Base-by-base conservation (phyloP, 257 asterid genomes). In the Solanum bukasovii region DNA sequence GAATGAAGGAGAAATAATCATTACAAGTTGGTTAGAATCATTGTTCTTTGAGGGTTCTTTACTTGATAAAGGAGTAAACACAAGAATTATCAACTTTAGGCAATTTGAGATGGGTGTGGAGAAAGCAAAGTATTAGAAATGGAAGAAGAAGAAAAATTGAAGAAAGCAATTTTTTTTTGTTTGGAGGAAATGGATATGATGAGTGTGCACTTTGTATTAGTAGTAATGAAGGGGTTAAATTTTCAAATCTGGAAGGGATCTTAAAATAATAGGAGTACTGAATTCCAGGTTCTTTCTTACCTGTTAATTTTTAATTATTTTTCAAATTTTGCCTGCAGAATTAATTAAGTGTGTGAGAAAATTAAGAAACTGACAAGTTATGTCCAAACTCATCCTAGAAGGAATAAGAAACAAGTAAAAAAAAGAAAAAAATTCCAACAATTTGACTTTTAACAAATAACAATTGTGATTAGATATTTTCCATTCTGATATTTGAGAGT, bases 41-140 rank as follows among this genome's bases (percentile, higher is more conserved):
- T 46, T 81, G 89, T 90, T 85, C 86, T 33, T 71, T 73, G 38
- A 14, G 38, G 92, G 92, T 92, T 91, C 94, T 94, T 94, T 94
- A 93, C 96, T 94, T 92, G 94, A 63, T 89, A 75, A 87, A 79
- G 23, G 89, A 91, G 93, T 87, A 92, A 92, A 92, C 21, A 3
- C 8, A 84, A 59, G 34, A 84, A 37, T 59, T 21, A 84, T 83
- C 61, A 49, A 18, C 23, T 40, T 77, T n/a, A 31, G 1, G 21
- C 23, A 6, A 38, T 25, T 27, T 79, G 56, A 85, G 86, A 88
- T 56, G 83, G 90, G 92, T 83, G 90, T 84, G 46, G 63, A 90
- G 65, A 73, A 87, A 88, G 89, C 89, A 88, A 90, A 71, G 88
- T 38, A 86, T 31, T 52, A 13, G 40, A 61, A 37, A 85, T 67